Evolutionary conservation across 495 filamentous ascomycete genomes (phyloP).

Genomic region (Usnea hakonensis): DNA sequence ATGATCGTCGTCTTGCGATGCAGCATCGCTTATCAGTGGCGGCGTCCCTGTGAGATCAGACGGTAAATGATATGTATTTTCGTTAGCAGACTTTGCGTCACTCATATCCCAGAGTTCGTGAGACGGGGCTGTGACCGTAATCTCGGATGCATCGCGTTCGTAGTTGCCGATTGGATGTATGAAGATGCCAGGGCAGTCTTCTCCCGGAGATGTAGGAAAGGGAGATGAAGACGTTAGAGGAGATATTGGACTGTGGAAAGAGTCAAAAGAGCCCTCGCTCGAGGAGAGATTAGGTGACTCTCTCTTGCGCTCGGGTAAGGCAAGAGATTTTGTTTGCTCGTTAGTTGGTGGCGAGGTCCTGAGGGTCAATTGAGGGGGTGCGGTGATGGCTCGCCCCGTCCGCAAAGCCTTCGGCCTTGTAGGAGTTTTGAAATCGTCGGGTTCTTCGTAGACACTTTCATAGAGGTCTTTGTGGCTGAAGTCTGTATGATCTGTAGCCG

Average conservation of each 20-base stretch:
- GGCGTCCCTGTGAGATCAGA: constrained; percentile 23
- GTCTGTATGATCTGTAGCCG: constrained; percentile 34
- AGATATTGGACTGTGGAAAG: constrained; percentile 45
- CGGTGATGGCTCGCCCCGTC: constrained; percentile 35
- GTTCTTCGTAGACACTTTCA: constrained; percentile 23
- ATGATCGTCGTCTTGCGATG: constrained; percentile 30
- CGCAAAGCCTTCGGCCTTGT: constrained; percentile 24
- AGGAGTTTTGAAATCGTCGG: constrained; percentile 18
- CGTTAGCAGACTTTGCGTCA: constrained; percentile 22
- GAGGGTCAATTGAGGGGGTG: constrained; percentile 40
- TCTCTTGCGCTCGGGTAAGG: constrained; percentile 23
- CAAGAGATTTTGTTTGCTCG: not conserved
- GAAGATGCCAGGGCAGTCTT: constrained; percentile 1
- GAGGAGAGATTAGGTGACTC: constrained; percentile 43
- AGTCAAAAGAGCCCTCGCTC: constrained; percentile 55
- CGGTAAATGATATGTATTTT: constrained; percentile 15
- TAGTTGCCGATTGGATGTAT: constrained; percentile 22
- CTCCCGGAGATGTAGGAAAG: constrained; percentile 35
- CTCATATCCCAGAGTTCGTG: constrained; percentile 25
- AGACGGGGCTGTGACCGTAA: constrained; percentile 36
- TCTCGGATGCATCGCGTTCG: constrained; percentile 34
- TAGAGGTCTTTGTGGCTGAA: constrained; percentile 26
- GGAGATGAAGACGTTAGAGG: constrained; percentile 44
- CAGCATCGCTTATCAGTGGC: constrained; percentile 25
- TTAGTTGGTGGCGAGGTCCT: constrained; percentile 30